A percentile compares a stretch with the other conserved stretches of the same genome.
These are phyloP conservation scores for Cladophialophora chaetospira DNA, from an alignment of 2,329 filamentous ascomycete species.

Conservation along the genomic window DNA sequence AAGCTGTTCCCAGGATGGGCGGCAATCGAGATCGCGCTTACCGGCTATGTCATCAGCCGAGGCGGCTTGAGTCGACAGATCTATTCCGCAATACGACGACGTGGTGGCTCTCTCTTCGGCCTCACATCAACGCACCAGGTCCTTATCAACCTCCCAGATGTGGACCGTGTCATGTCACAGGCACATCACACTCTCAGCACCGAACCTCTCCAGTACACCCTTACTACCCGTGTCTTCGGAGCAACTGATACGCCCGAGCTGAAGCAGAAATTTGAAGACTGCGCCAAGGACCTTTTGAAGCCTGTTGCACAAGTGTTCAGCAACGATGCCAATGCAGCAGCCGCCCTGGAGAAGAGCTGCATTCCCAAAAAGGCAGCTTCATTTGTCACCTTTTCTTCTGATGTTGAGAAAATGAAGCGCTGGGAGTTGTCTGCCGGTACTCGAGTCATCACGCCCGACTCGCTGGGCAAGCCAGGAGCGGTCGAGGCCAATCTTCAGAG, in stretches of 20 bases:
- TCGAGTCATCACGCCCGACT: neutral
- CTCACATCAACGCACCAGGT: slow-evolving; percentile 8
- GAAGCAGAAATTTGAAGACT: neutral
- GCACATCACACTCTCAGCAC: slow-evolving; percentile 5
- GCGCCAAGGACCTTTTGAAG: neutral
- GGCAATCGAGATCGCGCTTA: slow-evolving; percentile 4
- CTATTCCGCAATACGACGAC: neutral
- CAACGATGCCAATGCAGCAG: neutral
- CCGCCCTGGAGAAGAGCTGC: neutral
- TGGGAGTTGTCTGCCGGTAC: neutral
- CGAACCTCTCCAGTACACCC: neutral
- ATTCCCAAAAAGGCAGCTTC: neutral
- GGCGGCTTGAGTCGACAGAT: neutral
- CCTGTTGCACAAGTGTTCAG: slow-evolving; percentile 3
- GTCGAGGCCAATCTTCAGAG: neutral
- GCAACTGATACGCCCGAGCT: neutral
- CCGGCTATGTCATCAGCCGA: neutral
- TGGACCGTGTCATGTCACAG: slow-evolving; percentile 9
- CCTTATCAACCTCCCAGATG: neutral
- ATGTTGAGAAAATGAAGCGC: neutral
- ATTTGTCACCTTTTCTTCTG: neutral
- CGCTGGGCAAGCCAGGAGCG: neutral
- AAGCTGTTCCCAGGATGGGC: neutral
- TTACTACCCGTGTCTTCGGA: slow-evolving; percentile 6
- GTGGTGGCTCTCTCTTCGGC: slow-evolving; percentile 1